Evolutionary conservation across 352 stramenopile genomes (phyloP).

Genomic region (Phytophthora pini): DNA sequence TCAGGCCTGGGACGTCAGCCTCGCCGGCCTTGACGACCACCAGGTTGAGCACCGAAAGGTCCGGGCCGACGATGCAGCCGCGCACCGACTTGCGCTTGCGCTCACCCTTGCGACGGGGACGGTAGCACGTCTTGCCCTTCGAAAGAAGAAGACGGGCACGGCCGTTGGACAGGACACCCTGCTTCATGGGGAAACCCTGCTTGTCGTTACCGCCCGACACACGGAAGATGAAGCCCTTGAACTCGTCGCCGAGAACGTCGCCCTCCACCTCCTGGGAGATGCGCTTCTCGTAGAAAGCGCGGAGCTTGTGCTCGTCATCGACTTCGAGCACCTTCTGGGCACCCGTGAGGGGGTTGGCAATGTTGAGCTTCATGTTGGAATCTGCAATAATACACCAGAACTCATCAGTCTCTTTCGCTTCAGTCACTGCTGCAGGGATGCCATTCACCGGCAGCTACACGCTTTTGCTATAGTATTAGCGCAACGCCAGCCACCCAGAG

Average conservation of each 20-base stretch:
- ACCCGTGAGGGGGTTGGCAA: conserved; percentile 98
- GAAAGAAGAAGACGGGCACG: conserved; percentile 98
- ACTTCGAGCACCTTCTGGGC: conserved; percentile 99
- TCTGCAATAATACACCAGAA: conserved; percentile 28
- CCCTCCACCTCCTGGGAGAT: conserved; percentile 99
- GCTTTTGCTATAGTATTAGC: neutral
- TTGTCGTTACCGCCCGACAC: conserved; percentile 99
- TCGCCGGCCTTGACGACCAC: conserved; percentile 99
- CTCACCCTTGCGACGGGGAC: conserved; percentile 94
- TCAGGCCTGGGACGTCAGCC: conserved; percentile 96
- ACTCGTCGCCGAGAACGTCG: conserved; percentile 99
- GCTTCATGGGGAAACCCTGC: conserved; percentile 99
- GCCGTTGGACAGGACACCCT: conserved; percentile 99
- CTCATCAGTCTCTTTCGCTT: conserved; percentile 1
- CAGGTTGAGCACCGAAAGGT: conserved; percentile 99
- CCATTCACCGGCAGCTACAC: neutral
- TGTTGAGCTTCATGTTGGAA: conserved; percentile 99
- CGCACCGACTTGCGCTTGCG: conserved; percentile 99
- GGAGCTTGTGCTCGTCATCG: conserved; percentile 99
- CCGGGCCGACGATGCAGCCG: conserved; percentile 99
- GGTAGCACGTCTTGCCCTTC: conserved; percentile 99
- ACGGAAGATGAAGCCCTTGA: conserved; percentile 99
- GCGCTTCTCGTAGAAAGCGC: conserved; percentile 99
- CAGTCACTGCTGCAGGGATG: neutral
- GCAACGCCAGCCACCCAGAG: neutral